A percentile compares a stretch with the other conserved stretches of the same genome.
These are phyloP conservation scores for Xylariales sp. DNA, from an alignment of 2,329 filamentous ascomycete species.

Conservation along the genomic window DNA sequence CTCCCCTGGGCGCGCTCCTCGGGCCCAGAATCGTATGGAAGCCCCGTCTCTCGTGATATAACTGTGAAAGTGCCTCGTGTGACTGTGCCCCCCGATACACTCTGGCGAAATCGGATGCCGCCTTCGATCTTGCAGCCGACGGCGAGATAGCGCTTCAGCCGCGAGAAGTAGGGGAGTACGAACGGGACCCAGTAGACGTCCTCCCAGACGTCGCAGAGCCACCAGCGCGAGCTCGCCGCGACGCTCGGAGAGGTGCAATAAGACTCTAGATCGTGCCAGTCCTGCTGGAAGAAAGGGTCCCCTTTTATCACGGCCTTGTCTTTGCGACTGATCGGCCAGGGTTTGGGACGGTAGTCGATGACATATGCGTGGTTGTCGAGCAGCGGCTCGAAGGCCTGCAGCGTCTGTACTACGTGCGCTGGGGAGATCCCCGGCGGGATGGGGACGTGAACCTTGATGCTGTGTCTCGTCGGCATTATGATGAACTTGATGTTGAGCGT, in stretches of 20 bases:
- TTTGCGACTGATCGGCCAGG: not conserved
- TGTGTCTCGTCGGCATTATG: conserved; percentile 26
- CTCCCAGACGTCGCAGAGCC: conserved; percentile 33
- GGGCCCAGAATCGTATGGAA: not conserved
- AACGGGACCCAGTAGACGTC: conserved; percentile 37
- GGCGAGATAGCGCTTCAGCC: conserved; percentile 35
- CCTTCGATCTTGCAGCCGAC: conserved; percentile 28
- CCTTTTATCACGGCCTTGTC: conserved; percentile 26
- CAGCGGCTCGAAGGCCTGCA: conserved; percentile 35
- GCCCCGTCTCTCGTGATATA: conserved; percentile 21
- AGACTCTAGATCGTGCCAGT: conserved; percentile 8
- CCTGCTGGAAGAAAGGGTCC: conserved; percentile 31
- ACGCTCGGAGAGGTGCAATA: not conserved
- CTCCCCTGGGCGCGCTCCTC: not conserved
- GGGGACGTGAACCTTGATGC: conserved; percentile 25
- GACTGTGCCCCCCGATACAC: conserved; percentile 21
- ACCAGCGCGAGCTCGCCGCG: conserved; percentile 14
- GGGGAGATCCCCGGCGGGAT: conserved; percentile 23
- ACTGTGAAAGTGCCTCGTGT: conserved; percentile 30
- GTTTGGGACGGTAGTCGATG: conserved; percentile 27
- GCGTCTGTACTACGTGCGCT: conserved; percentile 18
- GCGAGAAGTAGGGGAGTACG: conserved; percentile 35
- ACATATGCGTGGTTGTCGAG: conserved; percentile 32
- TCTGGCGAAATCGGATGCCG: conserved; percentile 34
- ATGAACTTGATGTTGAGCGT: not conserved